These are phyloP conservation scores for Colletotrichum costaricense DNA, from an alignment of 2,329 filamentous ascomycete genomes.

Conservation along the genomic window DNA sequence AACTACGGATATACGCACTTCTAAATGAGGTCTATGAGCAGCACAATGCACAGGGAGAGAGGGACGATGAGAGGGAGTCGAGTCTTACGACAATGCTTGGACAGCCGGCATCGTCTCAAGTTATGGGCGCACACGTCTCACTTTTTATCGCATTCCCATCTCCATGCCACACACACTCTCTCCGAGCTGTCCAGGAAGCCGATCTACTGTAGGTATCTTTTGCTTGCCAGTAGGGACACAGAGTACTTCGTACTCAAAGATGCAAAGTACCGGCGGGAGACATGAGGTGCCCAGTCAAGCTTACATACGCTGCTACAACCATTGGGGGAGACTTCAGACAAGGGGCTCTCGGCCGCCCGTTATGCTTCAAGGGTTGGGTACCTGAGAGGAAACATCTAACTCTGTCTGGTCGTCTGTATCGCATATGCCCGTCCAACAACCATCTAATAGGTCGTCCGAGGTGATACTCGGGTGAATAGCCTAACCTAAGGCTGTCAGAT, in stretches of 20 bases:
- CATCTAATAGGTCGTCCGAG: background rate
- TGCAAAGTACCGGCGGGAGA: conserved; percentile 8
- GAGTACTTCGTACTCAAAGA: background rate
- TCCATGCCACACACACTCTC: conserved; percentile 7
- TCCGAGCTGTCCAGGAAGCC: background rate
- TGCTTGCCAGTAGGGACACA: too few species aligned
- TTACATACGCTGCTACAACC: conserved; percentile 23
- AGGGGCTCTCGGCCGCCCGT: conserved; percentile 6
- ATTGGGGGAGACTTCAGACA: conserved; percentile 14
- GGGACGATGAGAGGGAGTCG: conserved; percentile 30
- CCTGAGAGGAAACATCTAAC: background rate
- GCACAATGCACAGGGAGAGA: background rate
- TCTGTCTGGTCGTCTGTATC: background rate
- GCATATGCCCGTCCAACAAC: background rate
- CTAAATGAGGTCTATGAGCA: background rate
- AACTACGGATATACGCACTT: background rate
- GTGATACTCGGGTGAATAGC: background rate
- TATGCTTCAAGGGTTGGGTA: background rate
- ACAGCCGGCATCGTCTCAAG: background rate
- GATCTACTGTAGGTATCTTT: background rate
- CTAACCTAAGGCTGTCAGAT: background rate
- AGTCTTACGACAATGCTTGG: conserved; percentile 11
- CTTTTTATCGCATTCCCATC: conserved; percentile 11
- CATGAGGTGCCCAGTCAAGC: background rate
- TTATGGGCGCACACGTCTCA: conserved; percentile 8